Base-by-base conservation (phyloP, 371 early-diverging fungal species). In the Zopfochytrium polystomum region DNA sequence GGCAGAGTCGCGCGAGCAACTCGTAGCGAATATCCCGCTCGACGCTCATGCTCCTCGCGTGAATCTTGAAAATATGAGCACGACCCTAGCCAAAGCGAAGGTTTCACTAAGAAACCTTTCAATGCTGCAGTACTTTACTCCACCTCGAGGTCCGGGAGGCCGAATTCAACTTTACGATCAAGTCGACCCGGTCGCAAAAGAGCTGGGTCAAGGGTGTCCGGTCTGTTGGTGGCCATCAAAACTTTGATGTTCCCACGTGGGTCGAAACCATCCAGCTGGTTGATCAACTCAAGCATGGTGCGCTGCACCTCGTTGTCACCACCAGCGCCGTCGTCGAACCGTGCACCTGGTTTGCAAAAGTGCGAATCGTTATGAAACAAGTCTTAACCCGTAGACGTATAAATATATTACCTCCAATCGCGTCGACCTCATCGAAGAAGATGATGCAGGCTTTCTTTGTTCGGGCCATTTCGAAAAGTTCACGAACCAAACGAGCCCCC, bases 371-470 rank as follows among this genome's bases (percentile, higher is more conserved):
- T 26, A 13, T 11, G 13, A n/a, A 11, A 48, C n/a, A n/a, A n/a
- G n/a, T n/a, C n/a, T 11, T 26, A 48, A 48, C 15, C n/a, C 25
- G 13, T 18, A 51, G 32, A 51, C 11, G 22, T 13, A 30, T 23
- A 29, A 1, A 20, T 7, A 45, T 31, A 42, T 9, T 74, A 74
- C 93, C 97, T 74, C 99, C 99, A 75, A 99, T 98, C 29, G 99
- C 98, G 78, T 99, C 99, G 33, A 99, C 91, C 81, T 99, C 99
- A 76, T 99, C 99, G 84, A 99, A 98, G 76, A 99, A 99, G 57
- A 99, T 98, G 71, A 99, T 99, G 69, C 97, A 98, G 3, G 99
- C 98, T 68, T 90, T 99, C 83, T 96, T 97, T 58, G 89, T 82
- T 76, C 96, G 88, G 35, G 99, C 99, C 93, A 99, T 95, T 62